Conservation (phyloP, 2,329 filamentous ascomycete species). For the Fusarium concolor region DNA sequence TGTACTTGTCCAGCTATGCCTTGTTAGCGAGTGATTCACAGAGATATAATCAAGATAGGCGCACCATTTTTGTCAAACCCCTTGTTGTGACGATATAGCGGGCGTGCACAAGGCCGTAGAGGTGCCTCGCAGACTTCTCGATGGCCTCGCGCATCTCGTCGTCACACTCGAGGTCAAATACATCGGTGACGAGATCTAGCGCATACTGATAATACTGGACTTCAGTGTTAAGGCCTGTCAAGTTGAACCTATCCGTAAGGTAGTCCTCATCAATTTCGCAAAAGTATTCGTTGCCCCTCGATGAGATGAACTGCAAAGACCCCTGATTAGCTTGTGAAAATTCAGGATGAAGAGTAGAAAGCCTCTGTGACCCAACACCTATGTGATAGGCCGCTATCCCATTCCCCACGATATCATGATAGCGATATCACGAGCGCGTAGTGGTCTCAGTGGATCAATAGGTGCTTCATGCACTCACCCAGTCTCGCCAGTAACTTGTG, state of each 20-base stretch:
- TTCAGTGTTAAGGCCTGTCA: slow-evolving; percentile 96
- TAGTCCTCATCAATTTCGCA: slow-evolving; percentile 99
- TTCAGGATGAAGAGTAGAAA: background rate
- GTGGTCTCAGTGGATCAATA: background rate
- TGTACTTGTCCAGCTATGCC: slow-evolving; percentile 95
- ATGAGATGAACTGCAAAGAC: slow-evolving; percentile 86
- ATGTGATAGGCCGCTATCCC: background rate
- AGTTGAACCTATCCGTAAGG: slow-evolving; percentile 96
- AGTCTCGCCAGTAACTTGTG: slow-evolving; percentile 99
- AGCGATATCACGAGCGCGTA: slow-evolving; percentile 8
- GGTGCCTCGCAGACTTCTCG: slow-evolving; percentile 93
- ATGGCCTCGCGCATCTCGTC: slow-evolving; percentile 98
- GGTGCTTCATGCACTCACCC: slow-evolving; percentile 73
- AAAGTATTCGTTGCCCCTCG: slow-evolving; percentile 97
- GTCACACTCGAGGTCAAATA: slow-evolving; percentile 98
- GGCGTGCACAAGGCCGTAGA: slow-evolving; percentile 96
- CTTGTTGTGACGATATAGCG: slow-evolving; percentile 97
- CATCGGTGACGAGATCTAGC: slow-evolving; percentile 94
- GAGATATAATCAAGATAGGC: background rate
- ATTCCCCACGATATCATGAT: background rate
- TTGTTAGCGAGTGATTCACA: background rate
- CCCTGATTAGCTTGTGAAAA: slow-evolving; percentile 29
- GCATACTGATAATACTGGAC: slow-evolving; percentile 99
- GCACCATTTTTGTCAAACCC: slow-evolving; percentile 94
- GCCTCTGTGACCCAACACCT: slow-evolving; percentile 27